Conservation (phyloP, 2,329 filamentous ascomycete species). For the Coniella vitis region DNA sequence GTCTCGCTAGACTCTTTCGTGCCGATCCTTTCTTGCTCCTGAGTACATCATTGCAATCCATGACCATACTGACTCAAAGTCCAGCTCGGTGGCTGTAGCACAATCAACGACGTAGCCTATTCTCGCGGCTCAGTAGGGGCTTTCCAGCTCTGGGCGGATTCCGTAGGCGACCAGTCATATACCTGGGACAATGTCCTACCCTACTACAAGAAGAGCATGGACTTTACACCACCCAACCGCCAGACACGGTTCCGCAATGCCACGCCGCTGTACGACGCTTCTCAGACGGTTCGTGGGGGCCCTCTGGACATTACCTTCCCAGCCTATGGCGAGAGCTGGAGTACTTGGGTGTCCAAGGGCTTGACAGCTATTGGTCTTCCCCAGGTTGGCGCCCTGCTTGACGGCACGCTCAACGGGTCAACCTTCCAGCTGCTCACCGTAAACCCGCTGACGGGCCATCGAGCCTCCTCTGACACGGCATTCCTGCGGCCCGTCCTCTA, state of each 20-base stretch:
- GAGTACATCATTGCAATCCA: too few relatives aligned
- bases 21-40: too few relatives aligned
- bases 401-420: conserved; percentile 1
- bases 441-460: not conserved
- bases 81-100: conserved; percentile 1
- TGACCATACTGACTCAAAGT: not conserved
- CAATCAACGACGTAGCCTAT: conserved; percentile 8
- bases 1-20: too few relatives aligned
- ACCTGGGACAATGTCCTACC: conserved; percentile 5
- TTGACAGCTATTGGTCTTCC: conserved; percentile 4
- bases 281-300: not conserved
- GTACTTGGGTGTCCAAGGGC: conserved; percentile 4
- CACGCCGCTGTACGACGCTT: not conserved
- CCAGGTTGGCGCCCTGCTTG: not conserved
- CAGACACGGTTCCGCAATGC: conserved; percentile 2
- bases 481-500: not conserved
- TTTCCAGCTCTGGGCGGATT: conserved; percentile 7
- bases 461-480: not conserved
- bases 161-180: conserved; percentile 7
- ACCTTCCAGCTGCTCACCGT: conserved; percentile 1
- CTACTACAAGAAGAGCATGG: conserved; percentile 8
- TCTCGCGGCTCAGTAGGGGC: not conserved
- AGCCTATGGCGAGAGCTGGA: conserved; percentile 2
- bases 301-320: not conserved
- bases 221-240: not conserved